Evolutionary conservation across 2,329 filamentous ascomycete species (phyloP), one percentile per base, ranked within the genome.

Genomic region (Stylonectria norvegica): DNA sequence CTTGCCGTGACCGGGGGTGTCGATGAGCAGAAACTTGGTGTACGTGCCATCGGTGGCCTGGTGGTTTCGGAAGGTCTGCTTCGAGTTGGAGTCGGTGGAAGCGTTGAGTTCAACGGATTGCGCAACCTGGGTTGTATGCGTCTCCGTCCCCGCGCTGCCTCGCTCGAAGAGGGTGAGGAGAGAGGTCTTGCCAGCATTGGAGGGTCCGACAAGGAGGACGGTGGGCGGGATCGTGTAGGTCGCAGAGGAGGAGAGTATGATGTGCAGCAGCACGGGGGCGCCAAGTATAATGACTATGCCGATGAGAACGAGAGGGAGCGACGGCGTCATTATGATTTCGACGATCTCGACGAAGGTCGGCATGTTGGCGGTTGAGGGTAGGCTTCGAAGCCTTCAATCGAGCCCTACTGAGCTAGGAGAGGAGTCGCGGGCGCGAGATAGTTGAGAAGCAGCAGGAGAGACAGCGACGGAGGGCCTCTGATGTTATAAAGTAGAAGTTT

Each of bases 1-100:
- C 69, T 98, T 98, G 56, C 89, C 89, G 69, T 98, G 93, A 27
- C 93, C 93, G 0, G 93, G 93, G 1, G 91, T 97, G 68, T 98
- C 93, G 59, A 87, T 70, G 22, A 97, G 70, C 28, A 86, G 70
- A 62, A 93, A 87, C 60, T 81, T 85, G 50, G 78, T 81, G 60
- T 85, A 81, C 36, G 66, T 68, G 41, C 75, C 71, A 39, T 70
- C 68, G 27, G 67, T 59, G 47, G 76, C 71, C 51, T 80, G 76
- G 63, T 79, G 77, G 57, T 82, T 72, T 41, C 70, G 68, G 66
- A 70, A 76, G 27, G 71, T 70, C n/a, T 53, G 46, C 42, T 58
- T 63, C 38, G 64, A 67, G 49, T 63, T 54, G 40, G 67, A 65
- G 53, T 69, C 67, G 53, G 70, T 69, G 32, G 71, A 71, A 36